phyloP scores from a whole-genome alignment of 306 rosid genomes.

The Gastrolobium villosum region DNA sequence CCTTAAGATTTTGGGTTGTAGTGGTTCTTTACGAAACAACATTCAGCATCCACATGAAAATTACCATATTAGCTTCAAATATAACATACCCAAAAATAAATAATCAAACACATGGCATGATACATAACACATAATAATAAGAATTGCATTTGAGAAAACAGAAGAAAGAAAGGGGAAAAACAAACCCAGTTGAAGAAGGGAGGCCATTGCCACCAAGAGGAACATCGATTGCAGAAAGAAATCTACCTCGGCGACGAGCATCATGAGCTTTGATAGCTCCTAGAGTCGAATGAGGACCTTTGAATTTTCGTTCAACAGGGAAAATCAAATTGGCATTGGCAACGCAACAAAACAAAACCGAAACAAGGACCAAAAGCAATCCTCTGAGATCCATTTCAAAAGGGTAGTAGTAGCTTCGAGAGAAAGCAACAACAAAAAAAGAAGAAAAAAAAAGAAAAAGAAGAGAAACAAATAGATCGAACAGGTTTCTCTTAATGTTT shows the following conservation, averaged over 20 bases:
- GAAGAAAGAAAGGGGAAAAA: background rate
- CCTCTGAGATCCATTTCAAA: constrained; percentile 61
- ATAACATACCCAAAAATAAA: too few species aligned
- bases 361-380: background rate
- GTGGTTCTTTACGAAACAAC: too few species aligned
- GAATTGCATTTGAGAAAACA: background rate
- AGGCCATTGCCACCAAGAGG: constrained; percentile 83
- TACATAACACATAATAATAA: background rate
- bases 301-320: constrained; percentile 72
- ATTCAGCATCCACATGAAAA: constrained; percentile 38
- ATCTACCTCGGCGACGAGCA: constrained; percentile 69
- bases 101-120: background rate
- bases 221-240: constrained; percentile 74
- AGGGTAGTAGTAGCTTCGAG: constrained; percentile 29
- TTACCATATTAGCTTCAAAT: background rate
- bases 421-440: constrained; percentile 7
- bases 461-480: background rate
- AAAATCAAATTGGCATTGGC: constrained; percentile 67
- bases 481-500: background rate
- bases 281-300: constrained; percentile 56
- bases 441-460: background rate
- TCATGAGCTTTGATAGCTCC: constrained; percentile 76
- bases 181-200: constrained; percentile 78
- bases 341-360: constrained; percentile 40
- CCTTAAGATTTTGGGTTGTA: too few species aligned